Evolutionary conservation across 179 eudicot genomes (phyloP), one percentile per base, ranked within the genome.

Genomic region (Spergularia azorica): DNA sequence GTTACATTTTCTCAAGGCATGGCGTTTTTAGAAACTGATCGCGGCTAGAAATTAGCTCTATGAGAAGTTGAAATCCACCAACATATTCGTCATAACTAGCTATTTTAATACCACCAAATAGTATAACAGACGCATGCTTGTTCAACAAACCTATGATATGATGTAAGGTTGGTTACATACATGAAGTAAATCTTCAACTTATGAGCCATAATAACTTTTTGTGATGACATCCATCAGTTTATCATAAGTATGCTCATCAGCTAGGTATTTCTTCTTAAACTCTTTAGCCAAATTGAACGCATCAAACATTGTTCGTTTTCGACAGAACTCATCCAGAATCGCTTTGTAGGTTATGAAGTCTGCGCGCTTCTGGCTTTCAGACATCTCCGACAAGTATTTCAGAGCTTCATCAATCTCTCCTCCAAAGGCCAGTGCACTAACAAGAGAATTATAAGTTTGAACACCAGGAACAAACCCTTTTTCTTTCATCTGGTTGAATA

Each of bases 311-410:
- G 78, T 83, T 61, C 80, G 87, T 48, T 81, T 84, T 13, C 89
- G 79, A 71, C 88, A 89, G 18, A 88, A 76, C 79, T 92, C 92
- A 81, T 88, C 92, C 55, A 89, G 55, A 43, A 94, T 76, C 4
- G 98, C 92, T 74, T 81, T 77, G 75, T 85, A 94, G 38, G 94
- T 92, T 62, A 94, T 89, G 55, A 86, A 84, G 81, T 94, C 97
- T 62, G 77, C 85, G 50, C 76, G 13, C 76, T 80, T 87, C 39
- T 74, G 84, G 63, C 82, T 83, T 57, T 77, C 89, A 73, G 57
- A 51, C 97, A 92, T 92, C 81, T 94, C 98, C 90, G 87, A 74
- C 87, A 94, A 80, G 80, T 65, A 84, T 14, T 62, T 73, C 46
- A 89, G 82, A 4, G 94, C 96, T 50, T 88, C 83, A 43, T 90